Conservation (phyloP, 2,329 filamentous ascomycete species). For the Claviceps purpurea region DNA sequence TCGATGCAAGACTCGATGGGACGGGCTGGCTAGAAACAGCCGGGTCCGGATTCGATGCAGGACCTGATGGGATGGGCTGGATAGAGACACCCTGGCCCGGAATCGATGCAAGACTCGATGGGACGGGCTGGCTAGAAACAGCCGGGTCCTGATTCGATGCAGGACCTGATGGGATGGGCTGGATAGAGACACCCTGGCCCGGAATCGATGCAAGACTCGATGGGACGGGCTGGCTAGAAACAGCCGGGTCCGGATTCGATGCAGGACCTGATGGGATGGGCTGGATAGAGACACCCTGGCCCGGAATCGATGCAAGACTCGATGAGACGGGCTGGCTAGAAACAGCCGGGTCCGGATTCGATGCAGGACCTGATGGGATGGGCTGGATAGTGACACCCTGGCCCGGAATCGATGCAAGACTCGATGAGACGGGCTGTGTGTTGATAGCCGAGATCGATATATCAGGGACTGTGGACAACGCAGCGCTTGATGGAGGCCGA, state of each 20-base stretch:
- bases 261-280: not conserved
- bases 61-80: not conserved
- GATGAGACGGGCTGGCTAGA: not conserved
- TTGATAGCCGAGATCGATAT: not conserved
- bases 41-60: not conserved
- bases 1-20: not conserved
- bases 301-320: not conserved
- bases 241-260: not conserved
- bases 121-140: not conserved
- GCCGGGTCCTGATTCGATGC: not conserved
- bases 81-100: not conserved
- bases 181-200: not conserved
- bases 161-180: not conserved
- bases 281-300: not conserved
- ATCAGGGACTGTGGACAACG: not conserved
- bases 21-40: not conserved
- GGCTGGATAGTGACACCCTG: not conserved
- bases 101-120: not conserved
- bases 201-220: not conserved
- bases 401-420: not conserved
- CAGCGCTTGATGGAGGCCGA: not conserved
- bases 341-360: not conserved
- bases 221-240: not conserved
- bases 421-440: not conserved
- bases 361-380: not conserved